Base-by-base conservation (phyloP, 805 yeast genomes). In the Zygotorulaspora florentina region DNA sequence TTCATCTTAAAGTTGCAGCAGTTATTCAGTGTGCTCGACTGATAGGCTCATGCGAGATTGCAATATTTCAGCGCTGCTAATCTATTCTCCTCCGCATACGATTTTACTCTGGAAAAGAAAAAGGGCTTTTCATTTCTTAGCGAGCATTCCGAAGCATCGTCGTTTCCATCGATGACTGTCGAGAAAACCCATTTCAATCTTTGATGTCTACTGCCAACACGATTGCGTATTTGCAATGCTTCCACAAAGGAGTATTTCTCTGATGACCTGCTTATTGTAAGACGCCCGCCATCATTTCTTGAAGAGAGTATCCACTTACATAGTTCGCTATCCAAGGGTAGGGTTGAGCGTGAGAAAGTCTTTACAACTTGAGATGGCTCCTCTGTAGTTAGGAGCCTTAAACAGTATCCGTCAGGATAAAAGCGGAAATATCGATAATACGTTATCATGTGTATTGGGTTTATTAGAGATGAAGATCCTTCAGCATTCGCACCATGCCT, bases 371-470 rank as follows among this genome's bases (percentile, higher is more conserved):
- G 63, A 2, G 65, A 61, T 0, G 98, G 98, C 56, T 86, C 91
- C 44, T 79, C 72, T 2, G 84, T 76, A 0, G 95, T 78, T 23
- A 87, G 73, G 25, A 86, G 73, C 58, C 85, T 79, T 35, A 86
- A 67, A 48, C 87, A 84, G 1, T 76, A 69, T 0, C 98, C 97
- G 58, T 85, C 85, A 0, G 83, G 82, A 61, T 75, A 85, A 58
- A 91, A 89, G 51, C 97, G 72, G 29, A 83, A 66, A 63, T 89
- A 93, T 51, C 99, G 70, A 61, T 87, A 91, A 60, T 91, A 91
- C 0, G 96, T 87, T 34, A 91, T 85, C 61, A 88, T 80, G 54
- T 87, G 80, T 16, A 86, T 78, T 1, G 96, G 96, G 49, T 80
- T 79, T 36, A 74, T 65, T 84, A 93, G 80, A 5, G 85, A 74